Conservation (phyloP, 2,329 filamentous ascomycete species). For the Trichoderma sp. region DNA sequence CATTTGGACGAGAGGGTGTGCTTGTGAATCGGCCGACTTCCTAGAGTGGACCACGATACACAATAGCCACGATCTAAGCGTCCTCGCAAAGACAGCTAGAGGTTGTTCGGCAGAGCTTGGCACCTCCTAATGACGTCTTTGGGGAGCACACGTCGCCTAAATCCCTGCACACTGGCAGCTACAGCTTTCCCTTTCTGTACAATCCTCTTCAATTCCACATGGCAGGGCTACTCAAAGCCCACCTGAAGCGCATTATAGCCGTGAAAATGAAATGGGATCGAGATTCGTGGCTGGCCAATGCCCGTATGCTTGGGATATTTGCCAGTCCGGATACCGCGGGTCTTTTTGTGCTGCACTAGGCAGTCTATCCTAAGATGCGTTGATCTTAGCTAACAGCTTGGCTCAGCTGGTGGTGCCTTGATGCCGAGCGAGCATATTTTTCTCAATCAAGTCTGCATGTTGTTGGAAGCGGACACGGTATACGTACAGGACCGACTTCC, state of each 20-base stretch:
- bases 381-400: slow-evolving; percentile 7
- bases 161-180: not conserved
- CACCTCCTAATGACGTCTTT: not conserved
- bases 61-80: not conserved
- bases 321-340: not conserved
- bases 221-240: not conserved
- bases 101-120: not conserved
- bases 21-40: not conserved
- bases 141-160: not conserved
- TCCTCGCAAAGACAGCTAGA: not conserved
- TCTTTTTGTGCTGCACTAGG: not conserved
- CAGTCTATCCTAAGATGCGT: not conserved
- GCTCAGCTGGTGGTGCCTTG: not conserved
- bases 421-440: not conserved
- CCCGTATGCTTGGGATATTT: not conserved
- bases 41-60: not conserved
- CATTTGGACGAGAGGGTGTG: not conserved
- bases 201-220: not conserved
- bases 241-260: not conserved
- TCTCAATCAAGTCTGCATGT: not conserved
- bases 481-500: not conserved
- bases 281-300: not conserved
- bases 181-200: not conserved
- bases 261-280: not conserved
- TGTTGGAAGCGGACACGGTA: not conserved